phyloP scores from a whole-genome alignment of 2,329 filamentous ascomycete species.

The Ophiosphaerella korrae region DNA sequence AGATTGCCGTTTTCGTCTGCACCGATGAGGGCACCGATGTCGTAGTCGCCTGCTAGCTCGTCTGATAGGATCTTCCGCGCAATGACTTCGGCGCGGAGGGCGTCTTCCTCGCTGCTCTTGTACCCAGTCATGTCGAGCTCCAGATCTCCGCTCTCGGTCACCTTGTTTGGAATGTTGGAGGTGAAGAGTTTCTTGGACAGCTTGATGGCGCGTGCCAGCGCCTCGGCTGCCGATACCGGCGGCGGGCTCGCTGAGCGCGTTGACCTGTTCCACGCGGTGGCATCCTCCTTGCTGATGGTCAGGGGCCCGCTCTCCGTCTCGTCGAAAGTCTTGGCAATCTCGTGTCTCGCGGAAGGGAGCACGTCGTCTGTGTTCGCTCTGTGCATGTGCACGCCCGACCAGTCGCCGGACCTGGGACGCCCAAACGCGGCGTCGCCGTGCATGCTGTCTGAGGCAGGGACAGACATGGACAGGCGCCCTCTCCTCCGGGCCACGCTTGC shows the following conservation, averaged over 20 bases:
- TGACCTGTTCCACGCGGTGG: constrained; percentile 41
- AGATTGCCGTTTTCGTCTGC: constrained; percentile 95
- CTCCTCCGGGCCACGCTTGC: constrained; percentile 31
- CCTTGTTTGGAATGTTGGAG: constrained; percentile 88
- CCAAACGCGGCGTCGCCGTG: constrained; percentile 21
- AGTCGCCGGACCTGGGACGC: constrained; percentile 41
- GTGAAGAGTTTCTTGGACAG: constrained; percentile 86
- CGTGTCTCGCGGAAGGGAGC: constrained; percentile 52
- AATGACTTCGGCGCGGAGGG: constrained; percentile 88
- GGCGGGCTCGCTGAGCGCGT: constrained; percentile 76
- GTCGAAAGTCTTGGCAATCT: constrained; percentile 42
- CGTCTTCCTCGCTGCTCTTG: constrained; percentile 91
- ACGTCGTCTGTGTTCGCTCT: constrained; percentile 62
- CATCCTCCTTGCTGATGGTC: constrained; percentile 40
- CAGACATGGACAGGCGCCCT: constrained; percentile 39
- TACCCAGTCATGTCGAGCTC: constrained; percentile 99
- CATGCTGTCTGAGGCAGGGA: constrained; percentile 27
- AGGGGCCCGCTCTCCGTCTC: constrained; percentile 33
- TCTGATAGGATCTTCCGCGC: constrained; percentile 91
- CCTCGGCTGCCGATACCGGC: constrained; percentile 72
- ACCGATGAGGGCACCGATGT: constrained; percentile 92
- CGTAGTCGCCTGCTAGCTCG: constrained; percentile 91
- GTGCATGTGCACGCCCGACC: constrained; percentile 40
- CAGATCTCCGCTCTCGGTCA: constrained; percentile 91
- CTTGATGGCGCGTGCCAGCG: constrained; percentile 79